Conservation (phyloP, 163 green algal species). For the Scenedesmus sp. region DNA sequence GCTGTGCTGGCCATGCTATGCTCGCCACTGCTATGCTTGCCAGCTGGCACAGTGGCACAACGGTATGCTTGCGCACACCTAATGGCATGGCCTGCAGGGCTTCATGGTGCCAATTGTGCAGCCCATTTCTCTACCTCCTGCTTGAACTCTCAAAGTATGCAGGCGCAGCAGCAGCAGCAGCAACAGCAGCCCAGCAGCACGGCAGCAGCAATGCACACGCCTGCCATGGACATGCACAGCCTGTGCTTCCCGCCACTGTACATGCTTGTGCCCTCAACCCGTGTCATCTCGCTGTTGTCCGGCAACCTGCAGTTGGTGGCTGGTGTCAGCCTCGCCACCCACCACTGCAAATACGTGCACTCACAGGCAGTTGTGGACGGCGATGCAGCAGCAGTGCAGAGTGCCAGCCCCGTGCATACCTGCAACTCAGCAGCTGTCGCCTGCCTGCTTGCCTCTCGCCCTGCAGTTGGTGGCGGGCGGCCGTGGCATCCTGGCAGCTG, state of each 20-base stretch:
- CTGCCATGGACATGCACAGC: too few species aligned
- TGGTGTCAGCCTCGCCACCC: conserved; percentile 47
- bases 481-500: conserved; percentile 90
- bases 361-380: too few species aligned
- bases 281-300: neutral
- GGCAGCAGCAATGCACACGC: neutral
- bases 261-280: neutral
- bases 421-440: neutral
- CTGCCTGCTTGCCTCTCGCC: neutral
- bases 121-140: too few species aligned
- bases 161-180: neutral
- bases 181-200: neutral
- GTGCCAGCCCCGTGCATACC: neutral
- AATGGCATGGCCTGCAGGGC: neutral
- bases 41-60: too few species aligned
- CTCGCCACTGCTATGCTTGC: too few species aligned
- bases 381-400: neutral
- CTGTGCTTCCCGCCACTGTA: too few species aligned
- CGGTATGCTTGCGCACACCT: neutral
- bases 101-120: neutral
- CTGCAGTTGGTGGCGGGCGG: conserved; percentile 54
- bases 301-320: neutral
- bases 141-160: neutral
- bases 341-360: too few species aligned
- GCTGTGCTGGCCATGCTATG: neutral